These are phyloP conservation scores for Gastrolobium villosum DNA, from an alignment of 306 rosid species.

Conservation along the genomic window DNA sequence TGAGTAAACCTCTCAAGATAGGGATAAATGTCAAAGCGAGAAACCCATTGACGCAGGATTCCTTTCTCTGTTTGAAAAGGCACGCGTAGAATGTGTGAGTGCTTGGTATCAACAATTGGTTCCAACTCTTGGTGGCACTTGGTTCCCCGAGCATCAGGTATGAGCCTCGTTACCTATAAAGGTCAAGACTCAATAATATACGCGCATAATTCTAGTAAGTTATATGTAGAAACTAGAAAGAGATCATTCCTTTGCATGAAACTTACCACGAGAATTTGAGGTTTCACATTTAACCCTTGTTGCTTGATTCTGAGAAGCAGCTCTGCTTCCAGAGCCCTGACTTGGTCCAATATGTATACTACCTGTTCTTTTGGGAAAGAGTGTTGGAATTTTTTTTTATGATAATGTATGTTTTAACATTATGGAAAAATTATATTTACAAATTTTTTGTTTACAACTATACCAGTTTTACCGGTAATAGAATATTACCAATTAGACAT, in stretches of 20 bases:
- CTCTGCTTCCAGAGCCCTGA: constrained; percentile 87
- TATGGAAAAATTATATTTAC: too few species aligned
- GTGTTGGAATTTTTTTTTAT: background rate
- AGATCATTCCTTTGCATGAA: constrained; percentile 27
- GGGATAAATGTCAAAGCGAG: constrained; percentile 93
- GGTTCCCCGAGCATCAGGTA: constrained; percentile 91
- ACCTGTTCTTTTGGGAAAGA: constrained; percentile 60
- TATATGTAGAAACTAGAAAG: background rate
- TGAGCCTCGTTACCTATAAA: constrained; percentile 79
- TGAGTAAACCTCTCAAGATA: constrained; percentile 84
- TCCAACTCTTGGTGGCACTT: constrained; percentile 87
- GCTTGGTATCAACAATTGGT: constrained; percentile 72
- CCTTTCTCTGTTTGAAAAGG: constrained; percentile 80
- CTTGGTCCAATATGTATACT: constrained; percentile 95
- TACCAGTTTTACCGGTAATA: too few species aligned
- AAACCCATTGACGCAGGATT: constrained; percentile 77
- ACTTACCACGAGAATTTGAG: constrained; percentile 90
- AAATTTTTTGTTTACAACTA: too few species aligned
- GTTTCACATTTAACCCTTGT: constrained; percentile 81
- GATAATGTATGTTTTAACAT: too few species aligned
- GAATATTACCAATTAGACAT: too few species aligned
- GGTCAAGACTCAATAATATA: background rate
- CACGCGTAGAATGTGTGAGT: constrained; percentile 85
- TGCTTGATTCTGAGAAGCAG: constrained; percentile 73
- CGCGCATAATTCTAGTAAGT: constrained; percentile 7